These are phyloP conservation scores for Leccinellum luteum DNA, from an alignment of 768 basidiomycete species.

Conservation along the genomic window DNA sequence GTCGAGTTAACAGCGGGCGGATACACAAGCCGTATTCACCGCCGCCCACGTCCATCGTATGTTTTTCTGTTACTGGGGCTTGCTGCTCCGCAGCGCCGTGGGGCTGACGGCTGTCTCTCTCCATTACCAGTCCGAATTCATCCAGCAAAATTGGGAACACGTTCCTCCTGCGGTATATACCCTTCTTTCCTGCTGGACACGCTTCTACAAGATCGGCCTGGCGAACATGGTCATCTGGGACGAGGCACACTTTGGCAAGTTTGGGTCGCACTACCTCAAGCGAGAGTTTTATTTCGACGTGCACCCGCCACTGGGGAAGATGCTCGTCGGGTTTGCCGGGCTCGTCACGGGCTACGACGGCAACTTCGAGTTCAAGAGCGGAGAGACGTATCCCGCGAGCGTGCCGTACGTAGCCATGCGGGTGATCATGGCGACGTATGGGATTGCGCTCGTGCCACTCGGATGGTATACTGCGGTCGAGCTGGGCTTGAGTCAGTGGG, in stretches of 20 bases:
- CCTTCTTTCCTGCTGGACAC: conserved; percentile 90
- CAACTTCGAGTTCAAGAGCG: conserved; percentile 91
- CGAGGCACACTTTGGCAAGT: conserved; percentile 99
- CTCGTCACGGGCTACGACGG: conserved; percentile 91
- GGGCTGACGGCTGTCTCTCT: not conserved
- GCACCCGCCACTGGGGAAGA: conserved; percentile 97
- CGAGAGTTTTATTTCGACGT: conserved; percentile 99
- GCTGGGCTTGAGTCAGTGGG: conserved; percentile 86
- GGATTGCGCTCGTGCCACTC: conserved; percentile 92
- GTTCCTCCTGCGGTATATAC: conserved; percentile 84
- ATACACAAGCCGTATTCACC: conserved; percentile 59
- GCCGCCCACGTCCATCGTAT: conserved; percentile 62
- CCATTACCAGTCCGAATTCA: conserved; percentile 59
- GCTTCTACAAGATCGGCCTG: conserved; percentile 89
- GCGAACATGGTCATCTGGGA: conserved; percentile 93
- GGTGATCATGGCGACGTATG: conserved; percentile 91
- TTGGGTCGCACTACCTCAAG: conserved; percentile 97
- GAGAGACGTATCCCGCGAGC: conserved; percentile 72
- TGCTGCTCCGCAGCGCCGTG: conserved; percentile 9
- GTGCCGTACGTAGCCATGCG: conserved; percentile 96
- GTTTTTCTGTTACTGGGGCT: conserved; percentile 25
- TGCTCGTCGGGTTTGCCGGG: conserved; percentile 95
- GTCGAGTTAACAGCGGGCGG: conserved; percentile 55
- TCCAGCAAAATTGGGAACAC: conserved; percentile 77
- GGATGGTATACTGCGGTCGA: conserved; percentile 97